Conservation (phyloP, 2,329 filamentous ascomycete species). For the Ascochyta clinopodiicola region DNA sequence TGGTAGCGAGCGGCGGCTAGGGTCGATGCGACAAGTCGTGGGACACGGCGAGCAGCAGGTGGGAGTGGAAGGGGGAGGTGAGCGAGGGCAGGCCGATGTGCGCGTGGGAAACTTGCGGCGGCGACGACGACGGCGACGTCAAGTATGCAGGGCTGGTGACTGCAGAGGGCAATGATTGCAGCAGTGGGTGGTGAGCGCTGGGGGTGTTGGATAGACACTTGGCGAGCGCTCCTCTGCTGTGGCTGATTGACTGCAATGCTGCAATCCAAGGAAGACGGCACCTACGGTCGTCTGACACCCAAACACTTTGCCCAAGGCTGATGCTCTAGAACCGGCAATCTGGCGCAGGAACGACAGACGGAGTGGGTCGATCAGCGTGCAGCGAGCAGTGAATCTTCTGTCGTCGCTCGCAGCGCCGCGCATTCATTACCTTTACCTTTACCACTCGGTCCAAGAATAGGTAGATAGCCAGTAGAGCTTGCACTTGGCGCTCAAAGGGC, state of each 20-base stretch:
- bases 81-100: constrained; percentile 1
- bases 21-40: constrained; percentile 19
- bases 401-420: constrained; percentile 22
- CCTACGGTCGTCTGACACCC: constrained; percentile 34
- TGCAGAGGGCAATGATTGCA: constrained; percentile 35
- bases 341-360: constrained; percentile 15
- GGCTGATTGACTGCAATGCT: constrained; percentile 27
- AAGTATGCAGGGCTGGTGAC: constrained; percentile 36
- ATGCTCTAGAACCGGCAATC: constrained; percentile 5
- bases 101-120: constrained; percentile 18
- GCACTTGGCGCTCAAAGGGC: constrained; percentile 28
- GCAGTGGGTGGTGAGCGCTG: constrained; percentile 16
- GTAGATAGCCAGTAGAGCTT: constrained; percentile 11
- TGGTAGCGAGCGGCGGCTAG: constrained; percentile 26
- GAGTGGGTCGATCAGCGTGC: constrained; percentile 20
- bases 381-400: constrained; percentile 12
- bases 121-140: constrained; percentile 26
- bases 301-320: constrained; percentile 14
- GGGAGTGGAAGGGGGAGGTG: background rate
- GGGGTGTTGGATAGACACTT: constrained; percentile 15
- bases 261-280: constrained; percentile 27
- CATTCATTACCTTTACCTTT: no score
- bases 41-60: constrained; percentile 3
- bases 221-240: constrained; percentile 31
- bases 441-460: constrained; percentile 25